phyloP scores from a whole-genome alignment of 345 rosid species.

The sweet orange (Citrus sinensis) region DNA sequence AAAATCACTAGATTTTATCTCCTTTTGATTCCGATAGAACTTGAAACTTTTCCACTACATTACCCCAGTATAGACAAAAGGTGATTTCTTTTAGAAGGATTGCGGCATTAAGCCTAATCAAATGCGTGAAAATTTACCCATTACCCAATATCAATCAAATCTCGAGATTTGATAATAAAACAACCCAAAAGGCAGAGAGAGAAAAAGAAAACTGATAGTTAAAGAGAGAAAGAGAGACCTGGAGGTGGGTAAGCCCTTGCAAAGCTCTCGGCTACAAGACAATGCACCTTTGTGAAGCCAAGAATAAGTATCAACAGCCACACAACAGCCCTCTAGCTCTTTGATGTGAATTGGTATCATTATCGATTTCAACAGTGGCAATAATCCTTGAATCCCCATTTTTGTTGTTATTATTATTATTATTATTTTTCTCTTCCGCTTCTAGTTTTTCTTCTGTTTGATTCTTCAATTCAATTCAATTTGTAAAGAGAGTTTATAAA shows the following conservation, averaged over 20 bases:
- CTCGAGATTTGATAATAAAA: not conserved
- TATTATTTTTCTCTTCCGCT: not conserved
- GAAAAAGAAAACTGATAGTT: not conserved
- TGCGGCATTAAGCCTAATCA: not conserved
- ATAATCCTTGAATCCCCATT: slow-evolving; percentile 83
- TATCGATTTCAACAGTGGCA: slow-evolving; percentile 82
- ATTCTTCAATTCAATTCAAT: not conserved
- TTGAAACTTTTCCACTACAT: not conserved
- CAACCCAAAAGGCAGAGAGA: not conserved
- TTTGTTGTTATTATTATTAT: not conserved
- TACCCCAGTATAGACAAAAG: not conserved
- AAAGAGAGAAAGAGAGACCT: slow-evolving; percentile 32
- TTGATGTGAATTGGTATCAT: slow-evolving; percentile 73
- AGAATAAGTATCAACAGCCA: slow-evolving; percentile 91
- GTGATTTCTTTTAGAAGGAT: not conserved
- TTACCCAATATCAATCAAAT: not conserved
- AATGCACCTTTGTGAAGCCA: slow-evolving; percentile 89
- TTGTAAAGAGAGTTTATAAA: not conserved
- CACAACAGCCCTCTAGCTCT: slow-evolving; percentile 70
- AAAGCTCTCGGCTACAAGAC: slow-evolving; percentile 66
- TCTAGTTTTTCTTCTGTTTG: not conserved
- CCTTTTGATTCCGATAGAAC: not conserved
- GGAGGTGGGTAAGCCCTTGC: slow-evolving; percentile 61
- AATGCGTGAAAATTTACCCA: slow-evolving; percentile 6
- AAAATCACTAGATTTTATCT: not conserved